phyloP scores from a whole-genome alignment of 1,284 basidiomycete species.

The Trametes pubescens region DNA sequence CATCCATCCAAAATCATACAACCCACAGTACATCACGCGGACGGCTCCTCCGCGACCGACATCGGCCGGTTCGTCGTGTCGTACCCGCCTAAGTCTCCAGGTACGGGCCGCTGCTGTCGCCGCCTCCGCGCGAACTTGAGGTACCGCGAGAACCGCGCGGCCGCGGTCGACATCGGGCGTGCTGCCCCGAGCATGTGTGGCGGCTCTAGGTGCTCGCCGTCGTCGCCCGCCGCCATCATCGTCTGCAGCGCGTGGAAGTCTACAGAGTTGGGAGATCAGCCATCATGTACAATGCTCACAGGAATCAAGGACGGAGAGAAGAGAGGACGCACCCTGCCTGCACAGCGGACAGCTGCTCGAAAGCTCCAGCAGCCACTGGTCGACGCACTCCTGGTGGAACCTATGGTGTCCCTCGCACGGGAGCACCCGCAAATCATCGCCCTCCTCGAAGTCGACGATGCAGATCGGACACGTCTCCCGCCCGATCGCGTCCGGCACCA shows the following conservation, averaged over 20 bases:
- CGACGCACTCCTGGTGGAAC: slow-evolving; percentile 87
- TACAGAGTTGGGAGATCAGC: slow-evolving; percentile 28
- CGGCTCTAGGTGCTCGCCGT: slow-evolving; percentile 41
- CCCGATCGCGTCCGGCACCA: slow-evolving; percentile 72
- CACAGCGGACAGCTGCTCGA: slow-evolving; percentile 92
- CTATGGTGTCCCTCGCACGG: slow-evolving; percentile 90
- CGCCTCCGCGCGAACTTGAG: slow-evolving; percentile 65
- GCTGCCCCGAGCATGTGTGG: slow-evolving; percentile 34
- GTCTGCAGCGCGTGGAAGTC: slow-evolving; percentile 60
- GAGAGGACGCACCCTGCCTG: slow-evolving; percentile 71
- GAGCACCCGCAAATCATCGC: slow-evolving; percentile 87
- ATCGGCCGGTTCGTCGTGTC: slow-evolving; percentile 43
- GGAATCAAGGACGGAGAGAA: not conserved
- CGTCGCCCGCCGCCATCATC: slow-evolving; percentile 50
- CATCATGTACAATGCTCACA: not conserved
- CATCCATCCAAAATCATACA: slow-evolving; percentile 1
- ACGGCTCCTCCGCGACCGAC: slow-evolving; percentile 35
- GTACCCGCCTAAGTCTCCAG: slow-evolving; percentile 36
- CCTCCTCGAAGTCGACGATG: slow-evolving; percentile 91
- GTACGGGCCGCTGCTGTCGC: slow-evolving; percentile 31
- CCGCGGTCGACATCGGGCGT: slow-evolving; percentile 40
- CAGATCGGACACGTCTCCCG: slow-evolving; percentile 93
- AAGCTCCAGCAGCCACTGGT: slow-evolving; percentile 90
- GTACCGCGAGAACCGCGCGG: slow-evolving; percentile 71
- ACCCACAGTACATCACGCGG: not conserved